Evolutionary conservation across 768 basidiomycete species (phyloP), one percentile per base, ranked within the genome.

Genomic region (Amanita phalloides): DNA sequence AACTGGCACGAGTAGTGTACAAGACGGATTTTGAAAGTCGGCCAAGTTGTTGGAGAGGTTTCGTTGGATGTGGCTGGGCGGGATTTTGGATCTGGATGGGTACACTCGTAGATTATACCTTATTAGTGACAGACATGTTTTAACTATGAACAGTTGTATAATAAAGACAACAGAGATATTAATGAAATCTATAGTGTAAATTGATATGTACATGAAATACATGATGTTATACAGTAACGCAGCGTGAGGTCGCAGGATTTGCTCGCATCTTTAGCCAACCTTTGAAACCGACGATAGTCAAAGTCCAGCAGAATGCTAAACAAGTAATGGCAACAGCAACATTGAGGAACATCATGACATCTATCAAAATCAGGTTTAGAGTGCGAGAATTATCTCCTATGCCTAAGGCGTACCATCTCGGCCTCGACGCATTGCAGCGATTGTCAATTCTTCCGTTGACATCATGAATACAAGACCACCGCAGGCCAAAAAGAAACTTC

Each of bases 381-480:
- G 30, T 26, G 30, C 25, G 9, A 20, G 26, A n/a, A 35, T 20
- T 39, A 45, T 36, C 7, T 41, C 43, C n/a, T 41, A 53, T 25
- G 7, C 23, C 25, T 30, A 44, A 35, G 55, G 64, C 76, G 55
- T 68, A 80, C 86, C 90, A 72, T 93, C 92, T 57, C 82, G 81
- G 25, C 89, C 89, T 61, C 82, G 74, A 53, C 94, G 75, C 92
- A 97, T 96, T 14, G 93, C 92, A 10, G 89, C 86, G 55, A 89
- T 78, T 3, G 89, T 88, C 20, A 97, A 64, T 60, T 95, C 90
- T 67, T 97, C 93, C 6, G 85, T 86, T 33, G 87, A 90, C 53
- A 92, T 78, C 65, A 94, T 89, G 68, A 97, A 97, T 46, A 83
- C 76, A 53, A 97, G 64, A 8, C 95, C 95, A 43, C 94, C 94